These are phyloP conservation scores for Podaxis carcinomalis DNA, from an alignment of 768 basidiomycete species.

Conservation along the genomic window DNA sequence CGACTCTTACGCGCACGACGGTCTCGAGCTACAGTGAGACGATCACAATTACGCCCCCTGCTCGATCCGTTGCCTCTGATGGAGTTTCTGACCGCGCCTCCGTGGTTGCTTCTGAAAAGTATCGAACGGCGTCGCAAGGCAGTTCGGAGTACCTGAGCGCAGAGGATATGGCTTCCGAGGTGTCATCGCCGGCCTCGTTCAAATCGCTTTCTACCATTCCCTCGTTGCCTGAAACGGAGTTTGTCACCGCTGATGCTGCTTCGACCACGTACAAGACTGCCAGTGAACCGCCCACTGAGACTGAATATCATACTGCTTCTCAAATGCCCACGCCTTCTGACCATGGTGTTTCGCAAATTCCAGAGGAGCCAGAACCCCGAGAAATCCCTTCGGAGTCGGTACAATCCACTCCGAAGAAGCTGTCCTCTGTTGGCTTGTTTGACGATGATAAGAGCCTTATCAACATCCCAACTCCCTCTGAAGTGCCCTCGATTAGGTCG, in stretches of 20 bases:
- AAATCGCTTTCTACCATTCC: constrained; percentile 28
- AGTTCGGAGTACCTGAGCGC: constrained; percentile 48
- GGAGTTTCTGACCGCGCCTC: constrained; percentile 23
- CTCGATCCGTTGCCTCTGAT: constrained; percentile 23
- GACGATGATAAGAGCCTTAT: constrained; percentile 15
- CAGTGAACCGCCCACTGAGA: constrained; percentile 25
- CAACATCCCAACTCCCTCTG: constrained; percentile 21
- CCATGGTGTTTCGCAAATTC: not conserved
- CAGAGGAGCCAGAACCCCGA: constrained; percentile 15
- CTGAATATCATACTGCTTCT: constrained; percentile 48
- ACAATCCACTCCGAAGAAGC: constrained; percentile 7
- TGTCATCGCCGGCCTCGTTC: constrained; percentile 25
- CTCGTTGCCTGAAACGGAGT: constrained; percentile 28
- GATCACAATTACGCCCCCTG: constrained; percentile 29
- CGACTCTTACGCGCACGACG: constrained; percentile 27
- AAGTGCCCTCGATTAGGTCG: constrained; percentile 25
- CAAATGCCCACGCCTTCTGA: constrained; percentile 9
- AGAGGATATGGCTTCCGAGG: constrained; percentile 28
- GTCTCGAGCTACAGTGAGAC: constrained; percentile 23
- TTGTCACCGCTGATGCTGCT: constrained; percentile 37
- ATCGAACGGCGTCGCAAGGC: constrained; percentile 41
- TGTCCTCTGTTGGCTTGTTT: constrained; percentile 1
- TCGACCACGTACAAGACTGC: constrained; percentile 31
- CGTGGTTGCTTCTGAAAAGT: constrained; percentile 33
- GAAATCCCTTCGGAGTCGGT: not conserved